Base-by-base conservation (phyloP, 805 yeast genomes). In the Wickerhamiella occidentalis region DNA sequence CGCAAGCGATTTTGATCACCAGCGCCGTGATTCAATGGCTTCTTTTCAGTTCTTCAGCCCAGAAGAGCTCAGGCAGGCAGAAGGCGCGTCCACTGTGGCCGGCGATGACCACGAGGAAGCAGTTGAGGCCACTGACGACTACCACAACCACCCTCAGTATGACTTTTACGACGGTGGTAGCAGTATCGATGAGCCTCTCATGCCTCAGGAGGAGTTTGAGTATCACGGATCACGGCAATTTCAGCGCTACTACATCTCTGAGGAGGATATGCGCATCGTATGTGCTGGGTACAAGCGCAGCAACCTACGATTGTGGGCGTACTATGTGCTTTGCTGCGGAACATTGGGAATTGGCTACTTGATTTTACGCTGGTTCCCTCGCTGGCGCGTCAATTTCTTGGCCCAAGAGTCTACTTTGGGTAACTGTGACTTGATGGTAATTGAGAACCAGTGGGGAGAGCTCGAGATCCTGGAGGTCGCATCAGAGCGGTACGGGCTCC, bases 381-480 rank as follows among this genome's bases (percentile, higher is more conserved):
- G 79, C 42, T 78, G 78, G 61, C 71, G 84, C 54, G 76, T 92
- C 47, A 69, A 71, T 25, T 47, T 54, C 42, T 21, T 52, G 3
- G 58, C 59, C 6, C 25, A 41, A 6, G 55, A 51, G 13, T 71
- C 76, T 3, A 82, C 94, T 0, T 68, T 92, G 53, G 96, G 86
- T 1, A 74, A 75, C 53, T 82, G 96, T 28, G 94, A 87, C 58
- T 85, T 96, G 92, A 82, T 88, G 13, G 94, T 87, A 15, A 73
- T 92, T 21, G 99, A 92, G 66, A 94, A 86, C 56, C 96, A 88
- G 62, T 82, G 78, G 70, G 97, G 96, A 17, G 95, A 86, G 57
- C 72, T 92, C 53, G 72, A 75, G 33, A 74, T 81, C 17, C 73
- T 77, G 3, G 63, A 67, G 2, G 78, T 92, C 12, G 58, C 68